A percentile compares a stretch with the other conserved stretches of the same genome.
Conservation (phyloP, 2,329 filamentous ascomycete genomes). For the Fusarium oligoseptatum region DNA sequence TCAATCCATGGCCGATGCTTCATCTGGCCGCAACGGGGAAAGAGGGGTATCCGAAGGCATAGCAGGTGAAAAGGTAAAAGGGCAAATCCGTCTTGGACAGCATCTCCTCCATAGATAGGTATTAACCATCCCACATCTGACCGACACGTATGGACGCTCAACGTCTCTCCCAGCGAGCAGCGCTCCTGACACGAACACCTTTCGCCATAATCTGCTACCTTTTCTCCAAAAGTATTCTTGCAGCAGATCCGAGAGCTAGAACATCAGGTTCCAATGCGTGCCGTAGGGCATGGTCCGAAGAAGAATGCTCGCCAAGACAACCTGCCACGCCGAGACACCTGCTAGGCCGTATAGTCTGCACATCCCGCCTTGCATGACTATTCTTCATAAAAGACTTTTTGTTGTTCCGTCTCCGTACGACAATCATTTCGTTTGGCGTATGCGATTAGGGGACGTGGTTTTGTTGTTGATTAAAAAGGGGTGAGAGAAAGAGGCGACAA, state of each 20-base stretch:
- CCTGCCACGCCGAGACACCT: conserved; percentile 36
- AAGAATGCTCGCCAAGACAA: conserved; percentile 31
- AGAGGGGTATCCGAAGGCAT: conserved; percentile 47
- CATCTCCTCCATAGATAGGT: conserved; percentile 43
- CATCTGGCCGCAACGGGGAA: conserved; percentile 46
- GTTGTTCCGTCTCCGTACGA: conserved; percentile 48
- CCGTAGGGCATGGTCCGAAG: conserved; percentile 17
- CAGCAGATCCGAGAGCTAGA: conserved; percentile 30
- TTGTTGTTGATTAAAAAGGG: conserved; percentile 56
- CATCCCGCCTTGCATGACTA: conserved; percentile 51
- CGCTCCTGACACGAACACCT: conserved; percentile 28
- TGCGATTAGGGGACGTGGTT: conserved; percentile 53
- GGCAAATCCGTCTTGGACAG: conserved; percentile 28
- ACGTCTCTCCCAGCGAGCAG: conserved; percentile 31
- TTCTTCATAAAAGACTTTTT: conserved; percentile 54
- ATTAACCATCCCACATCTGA: conserved; percentile 46
- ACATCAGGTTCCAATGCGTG: conserved; percentile 16
- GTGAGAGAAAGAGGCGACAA: conserved; percentile 54
- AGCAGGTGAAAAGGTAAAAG: conserved; percentile 43
- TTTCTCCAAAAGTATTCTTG: conserved; percentile 35
- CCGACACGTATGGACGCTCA: conserved; percentile 39
- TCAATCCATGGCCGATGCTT: conserved; percentile 50
- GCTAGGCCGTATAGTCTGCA: conserved; percentile 50
- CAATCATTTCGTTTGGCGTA: conserved; percentile 51
- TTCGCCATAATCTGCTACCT: conserved; percentile 38